Conservation (phyloP, 257 asterid species). For the Haberlea rhodopensis region DNA sequence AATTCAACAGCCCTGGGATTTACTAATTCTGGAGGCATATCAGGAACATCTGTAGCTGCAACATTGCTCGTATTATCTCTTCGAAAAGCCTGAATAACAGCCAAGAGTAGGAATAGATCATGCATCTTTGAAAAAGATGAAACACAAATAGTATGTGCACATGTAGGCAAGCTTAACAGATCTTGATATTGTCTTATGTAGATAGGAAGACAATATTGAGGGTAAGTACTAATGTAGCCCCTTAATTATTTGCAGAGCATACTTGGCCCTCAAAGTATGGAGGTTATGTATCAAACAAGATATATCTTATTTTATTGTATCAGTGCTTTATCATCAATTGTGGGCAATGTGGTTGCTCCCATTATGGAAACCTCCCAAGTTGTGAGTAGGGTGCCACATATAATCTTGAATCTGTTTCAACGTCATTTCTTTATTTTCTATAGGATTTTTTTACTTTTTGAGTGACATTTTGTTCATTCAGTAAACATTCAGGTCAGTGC, state of each 20-base stretch:
- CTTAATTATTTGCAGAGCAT: neutral
- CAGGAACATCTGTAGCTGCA: slow-evolving; percentile 37
- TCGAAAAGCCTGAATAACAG: slow-evolving; percentile 44
- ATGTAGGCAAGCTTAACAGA: slow-evolving; percentile 13
- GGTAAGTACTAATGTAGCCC: neutral
- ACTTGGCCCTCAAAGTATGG: neutral
- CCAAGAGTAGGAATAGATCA: slow-evolving; percentile 24
- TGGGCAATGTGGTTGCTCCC: neutral
- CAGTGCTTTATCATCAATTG: neutral
- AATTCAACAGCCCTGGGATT: slow-evolving; percentile 52
- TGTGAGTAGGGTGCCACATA: neutral
- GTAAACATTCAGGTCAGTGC: neutral
- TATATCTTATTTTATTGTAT: neutral
- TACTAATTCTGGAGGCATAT: slow-evolving; percentile 44
- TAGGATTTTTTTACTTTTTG: neutral
- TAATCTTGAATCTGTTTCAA: neutral
- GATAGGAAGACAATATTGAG: neutral
- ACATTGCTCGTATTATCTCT: slow-evolving; percentile 39
- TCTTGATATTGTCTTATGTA: slow-evolving; percentile 10
- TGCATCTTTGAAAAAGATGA: slow-evolving; percentile 19
- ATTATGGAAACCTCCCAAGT: no score
- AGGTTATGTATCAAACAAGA: slow-evolving; percentile 1
- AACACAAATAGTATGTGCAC: slow-evolving; percentile 1
- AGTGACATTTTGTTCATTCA: neutral
- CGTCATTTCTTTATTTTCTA: neutral